A percentile compares a stretch with the other conserved stretches of the same genome.
These are phyloP conservation scores for Cordyceps javanica DNA, from an alignment of 2,329 filamentous ascomycete genomes.

Conservation along the genomic window DNA sequence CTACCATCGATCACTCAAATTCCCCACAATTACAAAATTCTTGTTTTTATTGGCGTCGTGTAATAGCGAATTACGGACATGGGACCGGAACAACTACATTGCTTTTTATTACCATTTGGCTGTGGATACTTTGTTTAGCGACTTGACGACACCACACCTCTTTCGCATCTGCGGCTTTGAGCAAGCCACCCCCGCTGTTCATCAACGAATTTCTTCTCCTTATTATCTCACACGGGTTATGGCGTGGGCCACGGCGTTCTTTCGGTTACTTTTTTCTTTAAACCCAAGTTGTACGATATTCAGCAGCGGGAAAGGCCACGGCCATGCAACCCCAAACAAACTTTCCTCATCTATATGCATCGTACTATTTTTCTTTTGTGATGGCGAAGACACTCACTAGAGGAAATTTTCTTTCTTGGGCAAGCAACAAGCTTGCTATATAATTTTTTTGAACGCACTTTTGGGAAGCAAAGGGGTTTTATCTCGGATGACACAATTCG, in stretches of 20 bases:
- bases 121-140: background rate
- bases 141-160: background rate
- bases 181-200: background rate
- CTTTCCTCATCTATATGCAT: no score
- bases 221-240: background rate
- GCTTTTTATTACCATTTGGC: background rate
- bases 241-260: slow-evolving; percentile 7
- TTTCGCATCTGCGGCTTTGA: background rate
- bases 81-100: background rate
- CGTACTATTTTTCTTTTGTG: no score
- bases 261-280: background rate
- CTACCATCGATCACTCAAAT: background rate
- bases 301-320: background rate
- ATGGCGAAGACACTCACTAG: background rate
- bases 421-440: background rate
- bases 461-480: background rate
- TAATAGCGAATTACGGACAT: background rate
- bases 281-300: background rate
- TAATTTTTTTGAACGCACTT: background rate
- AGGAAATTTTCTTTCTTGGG: background rate
- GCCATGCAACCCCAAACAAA: background rate
- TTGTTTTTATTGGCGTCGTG: background rate
- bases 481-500: background rate
- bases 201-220: background rate
- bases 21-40: no score